A percentile compares a stretch with the other conserved stretches of the same genome.
These are phyloP conservation scores for Lanmaoa rubissima DNA, from an alignment of 768 basidiomycete genomes.

Conservation along the genomic window DNA sequence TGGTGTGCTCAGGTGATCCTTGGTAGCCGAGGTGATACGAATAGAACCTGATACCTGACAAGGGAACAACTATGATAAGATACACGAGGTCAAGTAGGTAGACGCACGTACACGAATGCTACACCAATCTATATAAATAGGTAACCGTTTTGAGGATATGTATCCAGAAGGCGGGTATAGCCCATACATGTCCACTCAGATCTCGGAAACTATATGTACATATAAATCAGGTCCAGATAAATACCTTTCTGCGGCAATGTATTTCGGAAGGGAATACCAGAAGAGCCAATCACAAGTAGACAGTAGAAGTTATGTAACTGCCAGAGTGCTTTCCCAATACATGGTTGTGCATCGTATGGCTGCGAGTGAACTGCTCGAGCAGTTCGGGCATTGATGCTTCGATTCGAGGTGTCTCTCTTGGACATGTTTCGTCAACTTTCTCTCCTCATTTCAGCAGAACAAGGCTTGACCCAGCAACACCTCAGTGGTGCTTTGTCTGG, in stretches of 20 bases:
- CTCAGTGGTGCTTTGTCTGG: constrained; percentile 1
- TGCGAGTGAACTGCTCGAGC: constrained; percentile 27
- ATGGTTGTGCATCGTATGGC: constrained; percentile 20
- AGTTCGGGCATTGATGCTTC: constrained; percentile 16
- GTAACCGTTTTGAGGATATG: neutral
- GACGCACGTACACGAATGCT: neutral
- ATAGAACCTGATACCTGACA: neutral
- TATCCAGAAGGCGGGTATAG: no score
- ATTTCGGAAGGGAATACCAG: neutral
- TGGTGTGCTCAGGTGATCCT: neutral
- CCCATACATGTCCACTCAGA: no score
- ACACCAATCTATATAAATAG: neutral
- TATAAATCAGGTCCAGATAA: neutral
- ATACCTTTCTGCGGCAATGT: neutral
- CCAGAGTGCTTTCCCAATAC: constrained; percentile 5
- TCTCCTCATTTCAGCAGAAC: constrained; percentile 21
- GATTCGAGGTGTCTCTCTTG: constrained; percentile 24
- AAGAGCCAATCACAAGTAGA: neutral
- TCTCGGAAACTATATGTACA: neutral
- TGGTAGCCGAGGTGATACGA: constrained; percentile 5
- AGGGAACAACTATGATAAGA: neutral
- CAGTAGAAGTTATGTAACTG: neutral
- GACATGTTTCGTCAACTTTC: constrained; percentile 30
- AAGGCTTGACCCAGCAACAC: constrained; percentile 22
- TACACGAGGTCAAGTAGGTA: constrained; percentile 11